A percentile compares a stretch with the other conserved stretches of the same genome.
Conservation (phyloP, 2,329 filamentous ascomycete species). For the Corynespora cassiicola region DNA sequence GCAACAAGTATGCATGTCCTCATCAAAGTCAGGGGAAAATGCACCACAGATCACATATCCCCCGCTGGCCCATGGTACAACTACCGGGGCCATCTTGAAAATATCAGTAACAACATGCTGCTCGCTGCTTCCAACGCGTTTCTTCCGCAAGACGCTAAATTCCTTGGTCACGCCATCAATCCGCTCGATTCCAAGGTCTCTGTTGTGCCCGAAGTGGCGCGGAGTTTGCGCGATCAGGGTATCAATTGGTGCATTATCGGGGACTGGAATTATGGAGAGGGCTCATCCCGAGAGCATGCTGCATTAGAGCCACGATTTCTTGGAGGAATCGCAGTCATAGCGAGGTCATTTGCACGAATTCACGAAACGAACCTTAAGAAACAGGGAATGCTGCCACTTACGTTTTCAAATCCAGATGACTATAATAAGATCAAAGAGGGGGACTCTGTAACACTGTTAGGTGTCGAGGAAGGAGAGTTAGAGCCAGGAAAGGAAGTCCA, state of each 20-base stretch:
- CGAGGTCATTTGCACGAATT: conserved; percentile 33
- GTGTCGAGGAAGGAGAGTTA: conserved; percentile 23
- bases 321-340: conserved; percentile 28
- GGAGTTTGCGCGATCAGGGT: conserved; percentile 21
- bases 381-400: conserved; percentile 36
- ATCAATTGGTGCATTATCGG: conserved; percentile 42
- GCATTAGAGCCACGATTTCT: conserved; percentile 33
- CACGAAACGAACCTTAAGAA: conserved; percentile 40
- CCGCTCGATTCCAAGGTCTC: conserved; percentile 14
- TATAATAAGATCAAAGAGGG: conserved; percentile 24
- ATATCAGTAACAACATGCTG: conserved; percentile 47
- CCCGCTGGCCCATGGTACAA: conserved; percentile 49
- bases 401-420: conserved; percentile 21
- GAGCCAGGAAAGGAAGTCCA: conserved; percentile 33
- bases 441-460: conserved; percentile 23
- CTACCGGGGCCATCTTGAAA: conserved; percentile 49
- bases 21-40: conserved; percentile 46
- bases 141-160: conserved; percentile 23
- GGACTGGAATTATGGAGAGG: conserved; percentile 39
- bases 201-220: conserved; percentile 36
- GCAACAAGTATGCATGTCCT: conserved; percentile 33
- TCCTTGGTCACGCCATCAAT: conserved; percentile 34
- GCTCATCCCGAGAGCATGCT: conserved; percentile 32
- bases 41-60: conserved; percentile 50
- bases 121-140: conserved; percentile 41